Percentiles rank a stretch among this genome's conserved stretches.
phyloP scores from a whole-genome alignment of 2,329 filamentous ascomycete genomes.

The Scedosporium dehoogii region DNA sequence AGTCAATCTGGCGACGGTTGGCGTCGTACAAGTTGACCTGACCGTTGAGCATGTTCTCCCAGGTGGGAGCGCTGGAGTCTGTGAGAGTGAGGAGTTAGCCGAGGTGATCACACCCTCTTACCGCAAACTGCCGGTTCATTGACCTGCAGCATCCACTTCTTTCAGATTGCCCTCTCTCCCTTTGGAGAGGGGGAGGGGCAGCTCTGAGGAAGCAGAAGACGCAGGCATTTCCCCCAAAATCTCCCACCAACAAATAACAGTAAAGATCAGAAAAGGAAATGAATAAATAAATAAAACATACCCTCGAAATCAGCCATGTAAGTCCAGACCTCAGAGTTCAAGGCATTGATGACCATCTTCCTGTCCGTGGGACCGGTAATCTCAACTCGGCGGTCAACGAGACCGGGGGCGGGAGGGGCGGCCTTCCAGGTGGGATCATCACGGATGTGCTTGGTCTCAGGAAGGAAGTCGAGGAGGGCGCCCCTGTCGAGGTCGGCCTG shows the following conservation, averaged over 20 bases:
- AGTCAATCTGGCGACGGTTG: slow-evolving; percentile 87
- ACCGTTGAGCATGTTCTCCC: slow-evolving; percentile 99
- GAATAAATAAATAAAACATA: slow-evolving; percentile 29
- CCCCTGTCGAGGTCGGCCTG: slow-evolving; percentile 93
- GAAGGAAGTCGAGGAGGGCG: slow-evolving; percentile 81
- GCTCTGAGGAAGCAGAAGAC: too few species aligned
- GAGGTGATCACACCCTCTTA: too few species aligned
- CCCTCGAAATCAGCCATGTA: slow-evolving; percentile 99
- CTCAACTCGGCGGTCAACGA: slow-evolving; percentile 89
- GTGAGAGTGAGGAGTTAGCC: slow-evolving; percentile 1
- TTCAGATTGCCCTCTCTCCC: not conserved
- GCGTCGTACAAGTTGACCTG: slow-evolving; percentile 97
- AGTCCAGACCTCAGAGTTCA: slow-evolving; percentile 94
- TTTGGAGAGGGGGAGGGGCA: too few species aligned
- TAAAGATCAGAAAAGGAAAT: not conserved
- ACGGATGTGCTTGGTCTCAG: slow-evolving; percentile 90
- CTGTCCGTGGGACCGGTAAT: slow-evolving; percentile 95
- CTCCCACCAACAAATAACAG: too few species aligned
- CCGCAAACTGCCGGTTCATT: too few species aligned
- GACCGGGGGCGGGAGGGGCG: slow-evolving; percentile 79
- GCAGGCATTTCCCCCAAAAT: too few species aligned
- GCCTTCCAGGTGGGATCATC: slow-evolving; percentile 92
- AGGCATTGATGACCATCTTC: slow-evolving; percentile 97
- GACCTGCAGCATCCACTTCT: too few species aligned
- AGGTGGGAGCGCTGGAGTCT: slow-evolving; percentile 94